Evolutionary conservation across 2,329 filamentous ascomycete genomes (phyloP).

Genomic region (Pseudogymnoascus sp.): DNA sequence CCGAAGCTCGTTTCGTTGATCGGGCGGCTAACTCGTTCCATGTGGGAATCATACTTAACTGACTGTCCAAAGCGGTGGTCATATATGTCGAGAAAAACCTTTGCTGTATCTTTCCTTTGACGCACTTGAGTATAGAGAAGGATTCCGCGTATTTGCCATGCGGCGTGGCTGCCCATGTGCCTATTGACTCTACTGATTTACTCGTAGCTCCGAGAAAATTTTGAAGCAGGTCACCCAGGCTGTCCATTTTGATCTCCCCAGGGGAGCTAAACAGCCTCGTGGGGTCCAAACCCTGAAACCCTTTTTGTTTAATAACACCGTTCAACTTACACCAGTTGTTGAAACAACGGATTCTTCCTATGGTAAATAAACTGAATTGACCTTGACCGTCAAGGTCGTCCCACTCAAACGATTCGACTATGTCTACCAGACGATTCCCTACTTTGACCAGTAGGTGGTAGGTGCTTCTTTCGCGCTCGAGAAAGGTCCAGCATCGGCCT

Average conservation of each 20-base stretch:
- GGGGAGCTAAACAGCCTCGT: neutral
- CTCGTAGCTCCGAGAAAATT: neutral
- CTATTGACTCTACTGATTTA: neutral
- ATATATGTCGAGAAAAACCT: neutral
- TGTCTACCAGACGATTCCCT: neutral
- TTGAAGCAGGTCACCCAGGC: neutral
- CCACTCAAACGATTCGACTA: neutral
- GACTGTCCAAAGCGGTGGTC: neutral
- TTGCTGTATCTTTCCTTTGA: neutral
- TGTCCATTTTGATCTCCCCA: neutral
- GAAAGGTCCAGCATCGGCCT: conserved; percentile 7
- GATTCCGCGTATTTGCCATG: neutral
- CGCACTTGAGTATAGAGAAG: neutral
- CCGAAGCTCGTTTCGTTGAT: neutral
- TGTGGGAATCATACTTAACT: neutral
- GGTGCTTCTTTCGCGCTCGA: conserved; percentile 3
- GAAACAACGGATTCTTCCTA: neutral
- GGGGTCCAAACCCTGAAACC: neutral
- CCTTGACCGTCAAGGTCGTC: neutral
- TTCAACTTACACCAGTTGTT: conserved; percentile 7
- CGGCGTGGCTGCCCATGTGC: neutral
- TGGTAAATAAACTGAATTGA: neutral
- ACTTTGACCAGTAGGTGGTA: neutral
- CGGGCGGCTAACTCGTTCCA: conserved; percentile 1
- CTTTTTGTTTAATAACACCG: neutral